Evolutionary conservation across 306 rosid species (phyloP), one percentile per base, ranked within the genome.

Genomic region (Sphenostylis stenocarpa): DNA sequence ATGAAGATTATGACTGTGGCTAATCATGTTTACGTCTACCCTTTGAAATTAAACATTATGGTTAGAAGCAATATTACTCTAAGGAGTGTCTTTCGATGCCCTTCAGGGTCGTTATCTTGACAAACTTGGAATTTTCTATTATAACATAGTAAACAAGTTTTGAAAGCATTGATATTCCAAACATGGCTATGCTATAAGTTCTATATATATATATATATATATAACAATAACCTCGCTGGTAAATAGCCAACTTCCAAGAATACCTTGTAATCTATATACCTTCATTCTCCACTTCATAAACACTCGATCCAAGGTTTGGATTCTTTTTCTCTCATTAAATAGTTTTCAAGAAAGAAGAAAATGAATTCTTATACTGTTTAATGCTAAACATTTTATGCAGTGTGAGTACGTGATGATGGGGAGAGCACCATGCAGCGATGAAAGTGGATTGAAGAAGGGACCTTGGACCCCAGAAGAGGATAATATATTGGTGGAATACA

Each of bases 391-490:
- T 70, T 39, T 65, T 72, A 36, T 63, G 82, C 78, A 76, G 82
- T 49, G 56, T 16, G 6, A 63, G 73, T 31, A 31, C 6, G 43
- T 61, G 61, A 78, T 49, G 77, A 83, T 83, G 87, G 81, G 81
- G 33, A 83, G 84, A 79, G 16, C 75, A 75, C 71, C 75, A 75
- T 29, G 66, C 57, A 17, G 63, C 44, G 81, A 72, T 63, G 84
- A 82, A 49, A 78, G 58, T 63, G 86, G 84, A 9, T 56, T 85
- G 73, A 85, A 85, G 88, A 85, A 85, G 48, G 88, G 88, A 2
- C 86, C 88, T 1, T 85, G 88, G 88, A 85, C 88, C 11, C 70
- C 88, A 14, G 88, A 85, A 78, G 88, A 85, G 73, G 88, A 85
- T 43, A 76, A 70, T 39, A 31, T 29, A 58, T 70, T 85, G 64